These are phyloP conservation scores for Scortechinia acanthostroma DNA, from an alignment of 2,329 filamentous ascomycete genomes.

Conservation along the genomic window DNA sequence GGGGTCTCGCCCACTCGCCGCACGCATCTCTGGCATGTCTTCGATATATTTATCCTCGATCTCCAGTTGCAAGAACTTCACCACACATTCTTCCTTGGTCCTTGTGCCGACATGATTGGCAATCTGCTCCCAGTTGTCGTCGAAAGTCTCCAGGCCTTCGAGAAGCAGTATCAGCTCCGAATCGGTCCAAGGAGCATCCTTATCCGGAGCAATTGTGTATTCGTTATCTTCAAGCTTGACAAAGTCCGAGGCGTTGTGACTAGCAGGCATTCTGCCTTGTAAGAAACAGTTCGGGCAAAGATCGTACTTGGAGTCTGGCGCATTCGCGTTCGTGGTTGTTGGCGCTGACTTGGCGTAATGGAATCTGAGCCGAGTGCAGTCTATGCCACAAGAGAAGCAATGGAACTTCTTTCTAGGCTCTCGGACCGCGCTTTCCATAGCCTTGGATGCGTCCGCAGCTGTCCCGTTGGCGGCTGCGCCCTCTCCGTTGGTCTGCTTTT, in stretches of 20 bases:
- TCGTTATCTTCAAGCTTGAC: constrained; percentile 82
- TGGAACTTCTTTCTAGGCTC: constrained; percentile 61
- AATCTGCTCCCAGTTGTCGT: constrained; percentile 92
- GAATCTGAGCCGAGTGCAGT: constrained; percentile 67
- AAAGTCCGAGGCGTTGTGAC: constrained; percentile 74
- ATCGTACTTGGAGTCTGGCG: constrained; percentile 67
- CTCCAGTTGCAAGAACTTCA: constrained; percentile 91
- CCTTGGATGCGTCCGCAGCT: constrained; percentile 55
- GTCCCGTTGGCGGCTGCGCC: constrained; percentile 40
- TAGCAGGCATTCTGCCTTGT: constrained; percentile 74
- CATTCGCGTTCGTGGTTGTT: constrained; percentile 44
- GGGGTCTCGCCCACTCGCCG: constrained; percentile 73
- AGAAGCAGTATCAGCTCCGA: constrained; percentile 81
- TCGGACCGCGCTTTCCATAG: constrained; percentile 13
- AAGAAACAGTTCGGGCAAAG: constrained; percentile 86
- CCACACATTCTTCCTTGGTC: constrained; percentile 88
- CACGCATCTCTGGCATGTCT: constrained; percentile 61
- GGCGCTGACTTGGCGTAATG: constrained; percentile 47
- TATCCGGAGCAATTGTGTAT: constrained; percentile 71
- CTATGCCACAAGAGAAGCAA: constrained; percentile 86
- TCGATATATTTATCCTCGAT: constrained; percentile 97
- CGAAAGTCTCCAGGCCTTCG: constrained; percentile 84
- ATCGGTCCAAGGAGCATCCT: constrained; percentile 85
- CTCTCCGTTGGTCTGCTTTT: constrained; percentile 73
- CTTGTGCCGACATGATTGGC: constrained; percentile 86